Evolutionary conservation across 163 green algal species (phyloP).

Genomic region (Scenedesmus sp.): DNA sequence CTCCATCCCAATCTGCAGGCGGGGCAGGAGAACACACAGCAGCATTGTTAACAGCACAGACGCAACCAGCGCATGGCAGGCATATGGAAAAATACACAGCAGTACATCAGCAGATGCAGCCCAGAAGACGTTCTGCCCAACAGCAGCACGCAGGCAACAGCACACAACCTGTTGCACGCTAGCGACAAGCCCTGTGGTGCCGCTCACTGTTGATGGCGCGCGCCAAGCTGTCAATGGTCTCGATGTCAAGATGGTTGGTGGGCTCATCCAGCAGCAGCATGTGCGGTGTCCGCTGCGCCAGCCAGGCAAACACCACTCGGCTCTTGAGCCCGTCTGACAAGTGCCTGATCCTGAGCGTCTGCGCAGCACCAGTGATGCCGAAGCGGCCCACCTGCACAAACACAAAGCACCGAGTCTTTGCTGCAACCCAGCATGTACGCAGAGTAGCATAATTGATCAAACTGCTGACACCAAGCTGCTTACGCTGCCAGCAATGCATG

Average conservation of each 20-base stretch:
- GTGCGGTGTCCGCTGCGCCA: constrained; percentile 90
- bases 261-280: constrained; percentile 92
- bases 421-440: neutral
- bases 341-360: constrained; percentile 86
- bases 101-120: neutral
- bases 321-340: constrained; percentile 94
- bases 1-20: constrained; percentile 86
- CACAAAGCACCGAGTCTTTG: neutral
- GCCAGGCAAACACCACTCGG: constrained; percentile 94
- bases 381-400: constrained; percentile 73
- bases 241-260: constrained; percentile 97
- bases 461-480: neutral
- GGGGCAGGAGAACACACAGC: neutral
- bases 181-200: neutral
- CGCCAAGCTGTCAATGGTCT: constrained; percentile 93
- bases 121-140: neutral
- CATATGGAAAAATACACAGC: neutral
- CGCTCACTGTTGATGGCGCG: constrained; percentile 89
- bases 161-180: neutral
- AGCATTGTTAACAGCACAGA: neutral
- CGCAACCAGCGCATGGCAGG: neutral
- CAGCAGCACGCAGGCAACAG: neutral
- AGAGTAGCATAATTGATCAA: neutral
- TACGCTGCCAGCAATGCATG: too few species aligned
- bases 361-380: constrained; percentile 79